Base-by-base conservation (phyloP, 2,329 filamentous ascomycete genomes). In the Aspergillus pseudoviridinutans region DNA sequence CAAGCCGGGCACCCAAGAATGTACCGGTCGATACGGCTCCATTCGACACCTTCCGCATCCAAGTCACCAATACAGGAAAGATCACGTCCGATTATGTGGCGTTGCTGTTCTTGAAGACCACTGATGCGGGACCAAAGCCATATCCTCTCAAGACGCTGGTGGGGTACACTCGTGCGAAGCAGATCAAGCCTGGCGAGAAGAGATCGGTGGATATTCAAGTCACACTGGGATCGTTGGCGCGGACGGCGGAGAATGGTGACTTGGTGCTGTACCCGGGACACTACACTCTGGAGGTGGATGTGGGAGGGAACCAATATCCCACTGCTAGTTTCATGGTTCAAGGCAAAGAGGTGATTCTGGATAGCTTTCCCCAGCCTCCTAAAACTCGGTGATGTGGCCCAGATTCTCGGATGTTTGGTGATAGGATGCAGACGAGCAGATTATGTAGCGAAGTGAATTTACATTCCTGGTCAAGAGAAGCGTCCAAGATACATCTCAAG, bases 131-230 rank as follows among this genome's bases (percentile, higher is more conserved):
- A 0, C 73, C 72, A 0, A 54, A 61, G 47, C 74, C 73, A 2
- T 68, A 70, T 56, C 72, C 74, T 3, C 67, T 66, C 57, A 74
- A 74, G 58, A 66, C 65, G 47, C 64, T 76, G 24, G 69, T 71
- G 1, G 66, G 64, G 6, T 72, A 71, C 51, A 56, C 63, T 41
- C 57, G 70, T 14, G 59, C 66, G 22, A 59, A 60, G 50, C 56
- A 58, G 20, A 59, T 65, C 51, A 56, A 58, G 2, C 58, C 62
- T 9, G 64, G 64, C 2, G 58, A 62, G 25, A 65, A 61, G 27
- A 49, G 55, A 35, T 62, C 58, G 2, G 61, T 68, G 17, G 55
- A 58, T 0, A 56, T 76, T 38, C 62, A 66, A 20, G 54, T 75
- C 28, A 70, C 66, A 4, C 56, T 74, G 2, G 71, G 71, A 7